phyloP scores from a whole-genome alignment of 2,329 filamentous ascomycete species.

The Ophiostoma tasmaniense region DNA sequence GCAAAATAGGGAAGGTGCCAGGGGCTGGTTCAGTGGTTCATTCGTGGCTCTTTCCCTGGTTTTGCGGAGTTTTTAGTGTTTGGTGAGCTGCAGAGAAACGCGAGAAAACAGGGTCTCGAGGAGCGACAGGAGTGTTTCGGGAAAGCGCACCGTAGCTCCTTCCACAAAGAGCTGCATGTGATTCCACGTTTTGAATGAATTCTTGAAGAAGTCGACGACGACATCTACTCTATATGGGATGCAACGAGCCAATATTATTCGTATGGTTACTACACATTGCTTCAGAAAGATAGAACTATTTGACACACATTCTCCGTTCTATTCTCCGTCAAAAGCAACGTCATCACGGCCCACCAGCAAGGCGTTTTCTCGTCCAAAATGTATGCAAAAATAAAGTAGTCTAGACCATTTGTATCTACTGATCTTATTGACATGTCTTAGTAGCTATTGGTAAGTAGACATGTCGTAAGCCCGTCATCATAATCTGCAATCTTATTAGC shows the following conservation, averaged over 20 bases:
- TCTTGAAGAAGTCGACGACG: background rate
- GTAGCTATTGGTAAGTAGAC: background rate
- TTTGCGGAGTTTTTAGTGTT: background rate
- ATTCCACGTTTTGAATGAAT: background rate
- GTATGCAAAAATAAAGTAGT: background rate
- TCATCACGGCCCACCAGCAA: slow-evolving; percentile 6
- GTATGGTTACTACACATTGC: background rate
- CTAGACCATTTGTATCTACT: background rate
- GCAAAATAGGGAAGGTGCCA: background rate
- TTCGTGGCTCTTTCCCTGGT: no score
- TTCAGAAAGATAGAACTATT: no score
- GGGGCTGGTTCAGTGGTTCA: background rate
- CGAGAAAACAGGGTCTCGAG: background rate
- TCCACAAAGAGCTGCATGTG: background rate
- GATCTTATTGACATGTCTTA: background rate
- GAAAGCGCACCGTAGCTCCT: background rate
- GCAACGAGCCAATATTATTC: background rate
- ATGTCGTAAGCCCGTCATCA: background rate
- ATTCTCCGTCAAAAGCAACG: slow-evolving; percentile 5
- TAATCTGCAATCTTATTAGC: background rate
- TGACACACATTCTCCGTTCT: background rate
- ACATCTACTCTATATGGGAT: background rate
- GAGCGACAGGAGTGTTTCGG: background rate
- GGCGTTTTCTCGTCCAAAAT: background rate
- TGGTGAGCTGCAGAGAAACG: background rate